Evolutionary conservation across 2,329 filamentous ascomycete genomes (phyloP).

Genomic region (Plectosphaerella cucumerina): DNA sequence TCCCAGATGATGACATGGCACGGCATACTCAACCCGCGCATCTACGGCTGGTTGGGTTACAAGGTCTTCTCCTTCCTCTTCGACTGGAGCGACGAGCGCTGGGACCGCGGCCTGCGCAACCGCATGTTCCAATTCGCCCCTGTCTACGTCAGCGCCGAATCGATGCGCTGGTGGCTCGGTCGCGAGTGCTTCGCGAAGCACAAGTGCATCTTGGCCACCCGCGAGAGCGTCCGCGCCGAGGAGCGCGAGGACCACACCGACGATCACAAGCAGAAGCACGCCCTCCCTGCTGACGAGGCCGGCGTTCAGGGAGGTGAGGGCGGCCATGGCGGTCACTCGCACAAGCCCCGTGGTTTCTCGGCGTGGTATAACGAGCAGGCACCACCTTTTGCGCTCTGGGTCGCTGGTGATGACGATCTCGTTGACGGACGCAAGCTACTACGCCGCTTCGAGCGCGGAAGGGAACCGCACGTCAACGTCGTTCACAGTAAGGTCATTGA

Average conservation of each 20-base stretch:
- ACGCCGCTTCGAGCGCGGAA: slow-evolving; percentile 66
- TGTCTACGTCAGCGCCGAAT: slow-evolving; percentile 83
- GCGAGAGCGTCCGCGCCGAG: slow-evolving; percentile 61
- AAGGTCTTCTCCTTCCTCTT: slow-evolving; percentile 88
- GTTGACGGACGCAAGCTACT: slow-evolving; percentile 78
- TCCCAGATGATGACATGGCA: slow-evolving; percentile 91
- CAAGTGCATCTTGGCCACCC: slow-evolving; percentile 80
- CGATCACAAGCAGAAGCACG: slow-evolving; percentile 14
- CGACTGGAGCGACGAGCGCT: slow-evolving; percentile 77
- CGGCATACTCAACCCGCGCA: slow-evolving; percentile 51
- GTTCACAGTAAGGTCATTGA: slow-evolving; percentile 81
- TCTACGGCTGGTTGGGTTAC: slow-evolving; percentile 84
- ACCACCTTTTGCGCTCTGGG: slow-evolving; percentile 85
- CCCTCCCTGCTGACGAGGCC: slow-evolving; percentile 28
- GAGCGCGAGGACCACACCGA: slow-evolving; percentile 54
- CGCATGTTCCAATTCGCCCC: slow-evolving; percentile 92
- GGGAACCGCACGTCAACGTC: slow-evolving; percentile 76
- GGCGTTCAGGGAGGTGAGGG: slow-evolving; percentile 16
- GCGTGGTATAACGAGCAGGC: slow-evolving; percentile 80
- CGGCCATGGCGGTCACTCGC: slow-evolving; percentile 10
- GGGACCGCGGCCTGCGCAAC: slow-evolving; percentile 75
- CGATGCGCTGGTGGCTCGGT: slow-evolving; percentile 95
- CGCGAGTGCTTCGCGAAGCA: slow-evolving; percentile 75
- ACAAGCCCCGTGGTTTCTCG: slow-evolving; percentile 43
- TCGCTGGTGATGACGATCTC: slow-evolving; percentile 76